phyloP scores from a whole-genome alignment of 2,329 filamentous ascomycete genomes.

The Penicillium sp. region DNA sequence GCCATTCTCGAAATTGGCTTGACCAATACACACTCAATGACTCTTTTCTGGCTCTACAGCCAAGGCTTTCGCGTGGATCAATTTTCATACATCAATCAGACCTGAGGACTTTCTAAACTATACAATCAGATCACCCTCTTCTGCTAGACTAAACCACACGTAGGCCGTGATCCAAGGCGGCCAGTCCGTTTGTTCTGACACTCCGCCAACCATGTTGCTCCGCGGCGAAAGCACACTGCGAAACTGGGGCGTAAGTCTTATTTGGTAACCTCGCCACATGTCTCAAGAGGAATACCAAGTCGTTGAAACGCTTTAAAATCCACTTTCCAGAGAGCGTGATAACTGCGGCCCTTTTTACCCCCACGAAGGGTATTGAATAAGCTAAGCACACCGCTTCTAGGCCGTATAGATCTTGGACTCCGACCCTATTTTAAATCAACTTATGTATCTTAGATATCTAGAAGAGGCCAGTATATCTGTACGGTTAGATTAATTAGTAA shows the following conservation, averaged over 20 bases:
- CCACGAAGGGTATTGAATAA: neutral
- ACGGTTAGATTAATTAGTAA: neutral
- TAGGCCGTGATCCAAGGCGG: neutral
- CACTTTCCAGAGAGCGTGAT: neutral
- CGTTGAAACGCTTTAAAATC: neutral
- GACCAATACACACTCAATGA: no score
- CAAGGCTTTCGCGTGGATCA: no score
- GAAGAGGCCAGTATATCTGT: neutral
- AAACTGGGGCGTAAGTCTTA: neutral
- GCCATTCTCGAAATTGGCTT: no score
- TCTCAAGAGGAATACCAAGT: neutral
- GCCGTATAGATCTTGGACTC: neutral
- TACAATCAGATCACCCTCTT: neutral
- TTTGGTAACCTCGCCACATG: neutral
- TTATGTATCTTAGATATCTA: neutral
- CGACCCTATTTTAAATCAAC: neutral
- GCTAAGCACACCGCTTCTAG: neutral
- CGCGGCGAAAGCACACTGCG: neutral
- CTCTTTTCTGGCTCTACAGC: no score
- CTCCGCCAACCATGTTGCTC: neutral
- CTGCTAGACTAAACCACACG: neutral
- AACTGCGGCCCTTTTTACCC: neutral
- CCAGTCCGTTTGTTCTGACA: neutral
- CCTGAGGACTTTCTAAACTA: neutral
- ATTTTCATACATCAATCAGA: neutral